phyloP scores from a whole-genome alignment of 148 eudicot genomes.

The Persicaria tinctoria region DNA sequence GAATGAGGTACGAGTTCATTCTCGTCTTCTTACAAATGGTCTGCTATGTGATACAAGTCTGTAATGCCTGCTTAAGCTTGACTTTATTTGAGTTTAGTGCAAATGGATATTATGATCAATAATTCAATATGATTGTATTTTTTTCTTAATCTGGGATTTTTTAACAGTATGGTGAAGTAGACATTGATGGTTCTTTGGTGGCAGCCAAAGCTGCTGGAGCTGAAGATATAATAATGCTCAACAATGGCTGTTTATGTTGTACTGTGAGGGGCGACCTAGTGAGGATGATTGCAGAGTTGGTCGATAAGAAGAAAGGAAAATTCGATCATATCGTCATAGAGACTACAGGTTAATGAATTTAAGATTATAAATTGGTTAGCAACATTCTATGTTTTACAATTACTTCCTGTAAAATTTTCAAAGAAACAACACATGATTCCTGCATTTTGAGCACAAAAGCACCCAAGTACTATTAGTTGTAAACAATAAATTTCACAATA shows the following conservation, averaged over 20 bases:
- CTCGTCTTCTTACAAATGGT: not conserved
- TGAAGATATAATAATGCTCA: slow-evolving; percentile 97
- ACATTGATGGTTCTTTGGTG: slow-evolving; percentile 65
- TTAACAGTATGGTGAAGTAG: slow-evolving; percentile 46
- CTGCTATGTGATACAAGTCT: not conserved
- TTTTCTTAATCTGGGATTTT: not conserved
- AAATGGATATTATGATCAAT: not conserved
- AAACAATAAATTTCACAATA: not conserved
- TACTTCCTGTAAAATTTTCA: not conserved
- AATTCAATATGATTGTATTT: not conserved
- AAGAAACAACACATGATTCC: not conserved
- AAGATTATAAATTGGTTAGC: not conserved
- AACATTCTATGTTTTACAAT: not conserved
- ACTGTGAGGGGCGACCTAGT: slow-evolving; percentile 99
- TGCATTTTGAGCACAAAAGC: not conserved
- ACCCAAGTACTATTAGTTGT: not conserved
- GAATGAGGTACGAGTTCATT: slow-evolving; percentile 32
- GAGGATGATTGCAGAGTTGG: slow-evolving; percentile 86
- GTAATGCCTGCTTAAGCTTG: not conserved
- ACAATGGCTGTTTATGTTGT: slow-evolving; percentile 95
- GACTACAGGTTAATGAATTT: slow-evolving; percentile 62
- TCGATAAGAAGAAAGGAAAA: slow-evolving; percentile 68
- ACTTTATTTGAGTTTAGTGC: not conserved
- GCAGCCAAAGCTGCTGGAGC: slow-evolving; percentile 84
- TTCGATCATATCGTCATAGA: slow-evolving; percentile 97